These are phyloP conservation scores for Spencermartinsiella europaea DNA, from an alignment of 805 yeast species.

Conservation along the genomic window DNA sequence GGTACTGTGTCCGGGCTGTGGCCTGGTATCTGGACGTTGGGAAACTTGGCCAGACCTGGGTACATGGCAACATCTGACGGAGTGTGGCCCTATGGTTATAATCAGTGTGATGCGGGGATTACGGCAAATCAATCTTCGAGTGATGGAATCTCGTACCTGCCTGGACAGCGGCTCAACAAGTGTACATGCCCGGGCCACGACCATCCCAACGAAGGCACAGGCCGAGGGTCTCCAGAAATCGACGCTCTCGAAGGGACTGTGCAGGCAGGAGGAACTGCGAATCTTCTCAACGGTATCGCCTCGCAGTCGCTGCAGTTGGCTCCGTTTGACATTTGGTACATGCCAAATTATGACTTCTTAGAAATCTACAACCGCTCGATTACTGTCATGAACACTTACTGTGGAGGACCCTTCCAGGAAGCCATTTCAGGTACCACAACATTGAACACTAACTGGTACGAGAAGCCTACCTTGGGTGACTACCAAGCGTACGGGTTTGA, in stretches of 20 bases:
- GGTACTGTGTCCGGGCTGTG: constrained; percentile 80
- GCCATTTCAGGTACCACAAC: constrained; percentile 82
- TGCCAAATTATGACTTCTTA: constrained; percentile 78
- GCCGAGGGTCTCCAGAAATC: constrained; percentile 95
- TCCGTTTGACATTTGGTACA: constrained; percentile 91
- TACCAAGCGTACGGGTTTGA: constrained; percentile 79
- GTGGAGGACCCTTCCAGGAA: constrained; percentile 93
- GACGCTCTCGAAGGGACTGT: constrained; percentile 86
- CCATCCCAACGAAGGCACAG: constrained; percentile 82
- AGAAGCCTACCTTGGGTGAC: constrained; percentile 49
- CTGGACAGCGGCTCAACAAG: constrained; percentile 71
- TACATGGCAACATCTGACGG: constrained; percentile 84
- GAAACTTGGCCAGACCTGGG: constrained; percentile 90
- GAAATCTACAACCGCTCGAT: constrained; percentile 64
- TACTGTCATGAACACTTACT: constrained; percentile 78
- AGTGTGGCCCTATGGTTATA: constrained; percentile 91
- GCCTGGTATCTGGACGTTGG: constrained; percentile 97
- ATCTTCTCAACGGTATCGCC: constrained; percentile 58
- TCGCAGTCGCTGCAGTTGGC: constrained; percentile 93
- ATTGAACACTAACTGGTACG: constrained; percentile 79
- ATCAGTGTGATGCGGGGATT: constrained; percentile 86
- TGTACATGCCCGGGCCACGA: constrained; percentile 82
- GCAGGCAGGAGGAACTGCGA: constrained; percentile 33
- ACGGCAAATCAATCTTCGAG: constrained; percentile 88
- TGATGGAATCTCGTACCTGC: constrained; percentile 82